These are phyloP conservation scores for Tolypocladium sp. DNA, from an alignment of 2,329 filamentous ascomycete genomes.

Conservation along the genomic window DNA sequence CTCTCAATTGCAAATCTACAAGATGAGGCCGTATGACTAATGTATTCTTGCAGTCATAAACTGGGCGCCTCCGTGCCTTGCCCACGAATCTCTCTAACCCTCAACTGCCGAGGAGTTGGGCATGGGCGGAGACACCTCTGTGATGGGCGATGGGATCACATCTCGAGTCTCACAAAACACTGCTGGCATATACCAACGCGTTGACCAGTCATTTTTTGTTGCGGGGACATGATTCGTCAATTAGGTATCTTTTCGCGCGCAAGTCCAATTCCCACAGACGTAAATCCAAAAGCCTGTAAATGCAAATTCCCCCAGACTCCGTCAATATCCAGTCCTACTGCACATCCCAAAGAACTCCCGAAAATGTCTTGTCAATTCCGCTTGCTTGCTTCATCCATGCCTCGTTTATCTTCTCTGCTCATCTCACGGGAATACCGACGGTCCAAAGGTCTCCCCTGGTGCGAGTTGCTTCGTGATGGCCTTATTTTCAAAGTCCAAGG, in stretches of 20 bases:
- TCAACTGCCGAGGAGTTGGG: background rate
- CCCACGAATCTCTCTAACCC: background rate
- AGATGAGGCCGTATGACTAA: too few species aligned
- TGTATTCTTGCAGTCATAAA: background rate
- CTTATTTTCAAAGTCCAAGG: conserved; percentile 33
- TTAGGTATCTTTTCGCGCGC: conserved; percentile 6
- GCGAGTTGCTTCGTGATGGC: conserved; percentile 33
- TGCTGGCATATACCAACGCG: background rate
- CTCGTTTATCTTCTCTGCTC: background rate
- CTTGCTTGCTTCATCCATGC: background rate
- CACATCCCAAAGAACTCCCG: background rate
- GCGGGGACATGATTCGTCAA: conserved; percentile 1
- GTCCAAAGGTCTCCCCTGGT: conserved; percentile 41
- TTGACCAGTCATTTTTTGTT: background rate
- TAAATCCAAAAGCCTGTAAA: background rate
- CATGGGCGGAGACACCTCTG: background rate
- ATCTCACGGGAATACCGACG: conserved; percentile 16
- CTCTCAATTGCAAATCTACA: background rate
- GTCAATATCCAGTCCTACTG: conserved; percentile 2
- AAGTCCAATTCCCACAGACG: background rate
- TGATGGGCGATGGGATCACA: background rate
- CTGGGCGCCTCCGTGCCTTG: background rate
- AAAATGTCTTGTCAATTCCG: background rate
- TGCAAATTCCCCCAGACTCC: conserved; percentile 7
- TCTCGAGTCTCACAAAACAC: background rate